These are phyloP conservation scores for Suillus discolor DNA, from an alignment of 768 basidiomycete genomes.

Conservation along the genomic window DNA sequence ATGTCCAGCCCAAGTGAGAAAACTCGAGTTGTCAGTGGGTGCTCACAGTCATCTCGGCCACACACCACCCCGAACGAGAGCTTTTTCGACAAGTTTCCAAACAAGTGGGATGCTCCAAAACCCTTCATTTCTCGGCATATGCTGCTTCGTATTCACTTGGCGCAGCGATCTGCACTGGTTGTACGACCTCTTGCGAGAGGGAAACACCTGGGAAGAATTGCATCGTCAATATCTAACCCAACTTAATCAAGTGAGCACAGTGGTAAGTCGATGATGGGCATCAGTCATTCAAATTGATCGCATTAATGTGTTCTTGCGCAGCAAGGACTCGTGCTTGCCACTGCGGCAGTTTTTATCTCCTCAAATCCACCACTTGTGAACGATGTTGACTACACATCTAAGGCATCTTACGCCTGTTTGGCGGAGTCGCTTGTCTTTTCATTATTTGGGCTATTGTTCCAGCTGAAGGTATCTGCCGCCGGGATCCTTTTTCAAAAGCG, in stretches of 20 bases:
- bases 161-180: background rate
- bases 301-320: background rate
- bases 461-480: background rate
- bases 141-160: background rate
- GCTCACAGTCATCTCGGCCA: background rate
- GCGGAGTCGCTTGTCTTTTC: no score
- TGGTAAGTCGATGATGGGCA: background rate
- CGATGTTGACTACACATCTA: no score
- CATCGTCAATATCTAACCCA: background rate
- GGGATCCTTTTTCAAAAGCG: background rate
- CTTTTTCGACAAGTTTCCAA: no score
- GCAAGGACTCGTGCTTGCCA: slow-evolving; percentile 1
- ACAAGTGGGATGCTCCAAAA: no score
- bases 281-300: background rate
- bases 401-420: no score
- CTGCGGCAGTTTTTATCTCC: background rate
- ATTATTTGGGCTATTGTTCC: no score
- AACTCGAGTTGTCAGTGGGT: background rate
- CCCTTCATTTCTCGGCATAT: no score
- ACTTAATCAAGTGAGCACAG: background rate
- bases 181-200: background rate
- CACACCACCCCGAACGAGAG: background rate
- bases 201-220: background rate
- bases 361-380: no score
- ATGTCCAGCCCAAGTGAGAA: background rate